Conservation (phyloP, 2,329 filamentous ascomycete species). For the Microdochium trichocladiopsis region DNA sequence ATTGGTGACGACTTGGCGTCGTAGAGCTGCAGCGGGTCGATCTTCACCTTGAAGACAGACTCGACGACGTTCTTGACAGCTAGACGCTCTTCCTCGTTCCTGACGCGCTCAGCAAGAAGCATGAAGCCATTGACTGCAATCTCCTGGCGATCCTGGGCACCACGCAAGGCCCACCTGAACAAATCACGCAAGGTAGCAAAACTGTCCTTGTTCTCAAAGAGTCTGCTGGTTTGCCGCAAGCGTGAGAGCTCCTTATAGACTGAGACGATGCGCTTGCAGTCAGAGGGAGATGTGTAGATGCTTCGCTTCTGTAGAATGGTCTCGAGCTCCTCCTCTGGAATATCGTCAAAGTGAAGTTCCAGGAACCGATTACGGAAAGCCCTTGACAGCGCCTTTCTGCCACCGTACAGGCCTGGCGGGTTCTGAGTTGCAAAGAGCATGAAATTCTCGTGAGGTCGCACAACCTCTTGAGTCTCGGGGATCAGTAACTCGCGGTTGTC, state of each 20-base stretch:
- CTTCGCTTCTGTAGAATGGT: slow-evolving; percentile 85
- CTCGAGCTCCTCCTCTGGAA: slow-evolving; percentile 88
- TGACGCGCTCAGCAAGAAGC: slow-evolving; percentile 88
- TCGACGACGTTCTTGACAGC: slow-evolving; percentile 88
- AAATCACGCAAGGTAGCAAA: slow-evolving; percentile 95
- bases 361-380: slow-evolving; percentile 96
- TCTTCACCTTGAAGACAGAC: slow-evolving; percentile 77
- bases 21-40: slow-evolving; percentile 72
- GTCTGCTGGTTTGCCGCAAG: slow-evolving; percentile 77
- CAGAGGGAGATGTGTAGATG: slow-evolving; percentile 78
- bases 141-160: slow-evolving; percentile 78
- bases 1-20: slow-evolving; percentile 49
- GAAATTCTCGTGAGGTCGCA: slow-evolving; percentile 88
- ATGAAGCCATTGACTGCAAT: slow-evolving; percentile 92
- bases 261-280: slow-evolving; percentile 83
- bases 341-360: slow-evolving; percentile 96
- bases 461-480: slow-evolving; percentile 90
- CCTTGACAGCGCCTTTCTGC: slow-evolving; percentile 84
- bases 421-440: slow-evolving; percentile 99
- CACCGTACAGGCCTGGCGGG: slow-evolving; percentile 89
- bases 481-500: slow-evolving; percentile 95
- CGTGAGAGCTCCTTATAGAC: slow-evolving; percentile 92
- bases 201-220: slow-evolving; percentile 96
- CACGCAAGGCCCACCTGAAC: slow-evolving; percentile 87
- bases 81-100: slow-evolving; percentile 78